phyloP scores from a whole-genome alignment of 2,329 filamentous ascomycete genomes.

The Diplodia corticola region DNA sequence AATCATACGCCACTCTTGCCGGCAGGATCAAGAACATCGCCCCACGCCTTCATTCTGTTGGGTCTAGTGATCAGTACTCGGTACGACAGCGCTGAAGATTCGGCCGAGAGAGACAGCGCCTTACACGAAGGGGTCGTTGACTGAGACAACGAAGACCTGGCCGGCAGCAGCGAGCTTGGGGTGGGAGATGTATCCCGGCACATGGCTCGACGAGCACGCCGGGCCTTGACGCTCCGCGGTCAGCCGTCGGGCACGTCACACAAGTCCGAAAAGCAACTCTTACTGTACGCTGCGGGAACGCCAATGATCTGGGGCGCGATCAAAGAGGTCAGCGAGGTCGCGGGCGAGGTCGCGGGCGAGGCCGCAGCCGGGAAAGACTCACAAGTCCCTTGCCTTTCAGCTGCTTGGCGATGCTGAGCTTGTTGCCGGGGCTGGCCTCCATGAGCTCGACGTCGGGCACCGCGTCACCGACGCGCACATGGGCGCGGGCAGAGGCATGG shows the following conservation, averaged over 20 bases:
- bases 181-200: slow-evolving; percentile 84
- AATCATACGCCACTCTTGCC: slow-evolving; percentile 68
- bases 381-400: slow-evolving; percentile 65
- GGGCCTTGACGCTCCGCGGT: slow-evolving; percentile 44
- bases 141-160: slow-evolving; percentile 83
- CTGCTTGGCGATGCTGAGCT: slow-evolving; percentile 81
- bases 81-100: slow-evolving; percentile 19
- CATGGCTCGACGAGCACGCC: slow-evolving; percentile 67
- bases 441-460: slow-evolving; percentile 77
- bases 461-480: slow-evolving; percentile 75
- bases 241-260: neutral
- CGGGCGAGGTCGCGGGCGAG: neutral
- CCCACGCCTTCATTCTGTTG: slow-evolving; percentile 85
- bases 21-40: slow-evolving; percentile 70
- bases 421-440: slow-evolving; percentile 86
- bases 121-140: slow-evolving; percentile 94
- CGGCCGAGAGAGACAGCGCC: slow-evolving; percentile 8
- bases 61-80: slow-evolving; percentile 1
- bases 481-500: slow-evolving; percentile 62
- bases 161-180: slow-evolving; percentile 76
- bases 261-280: slow-evolving; percentile 27
- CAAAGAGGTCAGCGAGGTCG: neutral
- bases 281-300: slow-evolving; percentile 47
- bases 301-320: slow-evolving; percentile 28
- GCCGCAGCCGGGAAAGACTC: neutral